Base-by-base conservation (phyloP, 305 asterid species). In the Coffea humblotiana region DNA sequence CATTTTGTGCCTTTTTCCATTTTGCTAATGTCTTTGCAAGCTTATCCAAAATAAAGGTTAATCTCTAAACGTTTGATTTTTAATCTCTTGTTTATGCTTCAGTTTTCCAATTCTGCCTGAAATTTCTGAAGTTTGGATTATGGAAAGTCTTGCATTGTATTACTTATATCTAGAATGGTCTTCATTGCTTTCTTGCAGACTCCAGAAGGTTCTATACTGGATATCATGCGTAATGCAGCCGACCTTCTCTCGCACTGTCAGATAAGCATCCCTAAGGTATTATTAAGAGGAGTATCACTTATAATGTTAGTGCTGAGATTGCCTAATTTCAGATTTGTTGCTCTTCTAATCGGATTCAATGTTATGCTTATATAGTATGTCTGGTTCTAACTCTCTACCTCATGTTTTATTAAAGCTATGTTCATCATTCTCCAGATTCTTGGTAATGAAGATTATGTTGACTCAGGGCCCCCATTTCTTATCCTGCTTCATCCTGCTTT, bases 401-500 rank as follows among this genome's bases (percentile, higher is more conserved):
- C 43, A 51, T 80, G 61, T 40, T 51, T 60, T 79, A 79, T 74
- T 78, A 79, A 77, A 76, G 78, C 68, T 75, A 32, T 51, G 76
- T 61, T 29, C 51, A 37, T 40, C 40, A 29, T 75, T 75, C 54
- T 86, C 69, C 90, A 96, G 98, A 89, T 96, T 79, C 94, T 88
- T 87, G 88, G 87, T 81, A 94, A 96, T 79, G 96, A 94, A 76
- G 84, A 83, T 71, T 94, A 96, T 87, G 85, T 85, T 80, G 90
- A 89, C 86, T 92, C 94, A 77, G 99, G 91, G 85, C 98, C 98
- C 5, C 99, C 99, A 45, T 94, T 88, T 92, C 90, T 96, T 85
- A 86, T 96, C 82, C 90, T 94, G 85, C 97, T 96, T 81, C 98
- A 96, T 86, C 99, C 99, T 82, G 98, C 99, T 87, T 89, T 96